Base-by-base conservation (phyloP, 331 rosid genomes). In the Cydonia oblonga region DNA sequence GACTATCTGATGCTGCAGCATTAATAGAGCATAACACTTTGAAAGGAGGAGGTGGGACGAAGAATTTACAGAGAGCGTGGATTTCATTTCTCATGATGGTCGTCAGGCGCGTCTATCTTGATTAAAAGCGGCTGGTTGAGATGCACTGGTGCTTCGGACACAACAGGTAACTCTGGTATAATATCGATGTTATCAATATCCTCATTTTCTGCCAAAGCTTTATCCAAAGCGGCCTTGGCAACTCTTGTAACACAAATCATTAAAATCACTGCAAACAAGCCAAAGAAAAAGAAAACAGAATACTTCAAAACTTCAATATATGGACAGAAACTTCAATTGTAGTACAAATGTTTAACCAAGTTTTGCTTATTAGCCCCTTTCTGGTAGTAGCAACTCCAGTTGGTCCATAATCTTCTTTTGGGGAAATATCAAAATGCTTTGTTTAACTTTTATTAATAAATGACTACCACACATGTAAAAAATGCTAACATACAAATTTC, bases 161-260 rank as follows among this genome's bases (percentile, higher is more conserved):
- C 86, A 73, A 81, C 22, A 5, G 96, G 92, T 62, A 86, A 75
- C 29, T 77, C 85, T 0, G 92, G 77, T 1, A 84, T 72, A 19
- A 26, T 51, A 29, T 72, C 46, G 23, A 78, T 25, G 65, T 75
- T 83, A 11, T 88, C 97, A 6, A 80, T 61, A 73, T 86, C 96
- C 75, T 87, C 78, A 38, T 58, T 85, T 84, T 91, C 98, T 19
- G 96, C 96, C 83, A 93, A 82, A 67, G 98, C 97, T 84, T 89
- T 91, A 18, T 91, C 96, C 77, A 93, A 79, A 40, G 98, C 95
- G 49, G 87, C 61, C 88, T 88, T 93, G 68, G 98, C 98, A 58
- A 93, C 90, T 88, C 71, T 91, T 6, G 91, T 93, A 14, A 93
- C 92, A 64, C 90, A 85, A 71, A 86, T 29, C 78, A 93, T 84